These are phyloP conservation scores for Gloeophyllum trabeum DNA, from an alignment of 768 basidiomycete species.

Conservation along the genomic window DNA sequence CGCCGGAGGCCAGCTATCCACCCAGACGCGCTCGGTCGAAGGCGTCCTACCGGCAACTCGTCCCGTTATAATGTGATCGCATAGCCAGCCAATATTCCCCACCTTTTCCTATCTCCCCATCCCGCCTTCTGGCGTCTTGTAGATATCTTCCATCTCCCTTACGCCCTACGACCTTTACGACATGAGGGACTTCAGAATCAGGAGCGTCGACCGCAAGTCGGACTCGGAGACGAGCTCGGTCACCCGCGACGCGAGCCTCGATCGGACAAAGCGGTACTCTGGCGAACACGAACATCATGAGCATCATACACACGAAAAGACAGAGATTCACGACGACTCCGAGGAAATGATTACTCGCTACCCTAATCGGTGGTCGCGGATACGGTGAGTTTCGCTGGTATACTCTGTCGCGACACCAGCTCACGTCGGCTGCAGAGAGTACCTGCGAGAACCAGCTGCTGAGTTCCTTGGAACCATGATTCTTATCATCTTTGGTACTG, in stretches of 20 bases:
- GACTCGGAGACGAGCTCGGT: background rate
- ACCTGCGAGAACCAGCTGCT: slow-evolving; percentile 13
- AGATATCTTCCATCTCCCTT: too few species aligned
- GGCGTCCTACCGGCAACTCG: too few species aligned
- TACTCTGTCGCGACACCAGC: background rate
- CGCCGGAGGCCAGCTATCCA: too few species aligned
- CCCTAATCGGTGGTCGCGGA: slow-evolving; percentile 11
- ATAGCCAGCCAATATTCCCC: too few species aligned
- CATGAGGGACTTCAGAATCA: background rate
- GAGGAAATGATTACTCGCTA: slow-evolving; percentile 5
- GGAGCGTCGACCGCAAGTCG: background rate
- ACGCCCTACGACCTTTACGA: too few species aligned
- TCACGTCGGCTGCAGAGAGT: background rate
- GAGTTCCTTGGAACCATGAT: slow-evolving; percentile 17
- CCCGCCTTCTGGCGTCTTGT: too few species aligned
- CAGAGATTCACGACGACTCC: background rate
- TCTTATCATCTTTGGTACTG: slow-evolving; percentile 11
- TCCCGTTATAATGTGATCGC: too few species aligned
- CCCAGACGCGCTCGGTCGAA: too few species aligned
- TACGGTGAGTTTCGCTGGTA: slow-evolving; percentile 5
- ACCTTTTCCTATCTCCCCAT: too few species aligned
- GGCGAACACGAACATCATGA: slow-evolving; percentile 1
- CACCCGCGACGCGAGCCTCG: background rate
- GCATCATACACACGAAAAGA: background rate
- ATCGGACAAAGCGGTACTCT: background rate